Evolutionary conservation across 2,329 filamentous ascomycete species (phyloP), one percentile per base, ranked within the genome.

Genomic region (Hypoxylon sp.): DNA sequence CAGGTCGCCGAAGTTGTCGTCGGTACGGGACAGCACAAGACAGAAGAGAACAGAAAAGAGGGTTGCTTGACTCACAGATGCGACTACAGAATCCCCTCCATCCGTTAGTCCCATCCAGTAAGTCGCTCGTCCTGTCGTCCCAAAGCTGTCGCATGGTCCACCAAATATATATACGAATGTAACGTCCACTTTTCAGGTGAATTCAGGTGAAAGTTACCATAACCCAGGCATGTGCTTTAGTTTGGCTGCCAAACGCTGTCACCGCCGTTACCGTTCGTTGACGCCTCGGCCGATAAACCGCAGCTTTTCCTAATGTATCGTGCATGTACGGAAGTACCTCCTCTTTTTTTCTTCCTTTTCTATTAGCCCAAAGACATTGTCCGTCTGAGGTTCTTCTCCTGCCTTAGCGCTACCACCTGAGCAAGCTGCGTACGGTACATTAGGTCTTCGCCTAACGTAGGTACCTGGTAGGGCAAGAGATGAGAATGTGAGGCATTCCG

Each of bases 151-250:
- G 61, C 58, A 59, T 56, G 55, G 51, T 45, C 58, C 55, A 21
- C 56, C 54, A 48, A 31, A 26, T n/a, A 45, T 45, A 51, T 58
- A 56, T 42, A 58, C 55, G 41, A 55, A 46, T 57, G 60, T 62
- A 65, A 62, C 66, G 49, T 67, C 67, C 60, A 60, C n/a, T 55
- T 62, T 66, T 70, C 68, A 70, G 68, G 68, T 70, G 68, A 69
- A 65, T 68, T 70, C 68, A 70, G 67, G 68, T 67, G 67, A 68
- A n/a, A 65, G 66, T 60, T 64, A 65, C 57, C 41, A 29, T 57
- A 46, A 51, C 38, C 42, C 55, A 61, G 52, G 58, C 50, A 52
- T 45, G 23, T 31, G 35, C 47, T 37, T 41, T 31, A 26, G 26
- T 33, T 54, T 31, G 21, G 26, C 37, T 52, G 55, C n/a, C n/a